Percentiles rank a stretch among this genome's conserved stretches.
These are phyloP conservation scores for Mrakia blollopis DNA, from an alignment of 768 basidiomycete genomes.

Conservation along the genomic window DNA sequence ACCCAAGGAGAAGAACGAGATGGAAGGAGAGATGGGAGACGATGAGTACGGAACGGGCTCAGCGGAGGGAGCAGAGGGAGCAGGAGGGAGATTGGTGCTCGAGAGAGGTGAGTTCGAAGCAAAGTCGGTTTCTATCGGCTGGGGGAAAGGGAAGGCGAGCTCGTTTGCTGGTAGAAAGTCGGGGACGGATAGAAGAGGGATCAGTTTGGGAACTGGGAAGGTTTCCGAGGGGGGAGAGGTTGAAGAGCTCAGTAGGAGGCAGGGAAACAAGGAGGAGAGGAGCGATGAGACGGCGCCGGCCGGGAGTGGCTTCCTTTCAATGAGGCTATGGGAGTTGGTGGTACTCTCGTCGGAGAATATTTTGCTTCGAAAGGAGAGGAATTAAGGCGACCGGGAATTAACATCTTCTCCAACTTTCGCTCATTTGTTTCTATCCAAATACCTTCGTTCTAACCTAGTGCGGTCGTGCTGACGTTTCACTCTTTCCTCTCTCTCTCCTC, in stretches of 20 bases:
- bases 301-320: not conserved
- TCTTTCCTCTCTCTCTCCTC: not conserved
- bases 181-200: not conserved
- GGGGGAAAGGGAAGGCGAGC: no score
- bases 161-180: no score
- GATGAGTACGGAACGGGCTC: not conserved
- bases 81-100: not conserved
- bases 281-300: not conserved
- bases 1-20: not conserved
- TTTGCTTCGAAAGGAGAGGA: no score
- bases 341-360: no score
- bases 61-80: not conserved
- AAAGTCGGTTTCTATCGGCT: no score
- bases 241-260: not conserved
- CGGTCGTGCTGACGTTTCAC: not conserved
- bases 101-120: conserved; percentile 14
- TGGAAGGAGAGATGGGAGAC: not conserved
- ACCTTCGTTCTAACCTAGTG: no score
- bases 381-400: no score
- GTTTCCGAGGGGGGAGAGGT: not conserved
- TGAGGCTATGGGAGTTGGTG: not conserved
- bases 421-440: no score
- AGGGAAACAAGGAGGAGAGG: not conserved
- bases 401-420: no score
- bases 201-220: no score